Conservation (phyloP, 106 monocot species). For the Cymbidium sinense region DNA sequence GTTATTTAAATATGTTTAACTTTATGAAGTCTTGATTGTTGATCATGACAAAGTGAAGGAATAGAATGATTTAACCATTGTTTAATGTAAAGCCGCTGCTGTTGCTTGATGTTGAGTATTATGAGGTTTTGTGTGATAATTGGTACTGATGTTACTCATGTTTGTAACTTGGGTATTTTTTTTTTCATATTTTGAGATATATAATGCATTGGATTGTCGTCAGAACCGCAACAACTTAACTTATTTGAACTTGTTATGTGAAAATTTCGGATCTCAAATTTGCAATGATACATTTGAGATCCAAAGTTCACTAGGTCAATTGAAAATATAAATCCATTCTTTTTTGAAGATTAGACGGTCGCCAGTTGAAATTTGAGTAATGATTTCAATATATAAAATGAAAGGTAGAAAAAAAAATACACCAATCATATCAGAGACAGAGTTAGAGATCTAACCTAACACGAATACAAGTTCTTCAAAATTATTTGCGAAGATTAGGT, state of each 20-base stretch:
- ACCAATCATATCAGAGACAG: too few species aligned
- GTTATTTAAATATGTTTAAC: background rate
- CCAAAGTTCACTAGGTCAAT: too few species aligned
- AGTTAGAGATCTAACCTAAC: too few species aligned
- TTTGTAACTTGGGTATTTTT: background rate
- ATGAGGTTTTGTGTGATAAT: background rate
- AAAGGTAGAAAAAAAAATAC: too few species aligned
- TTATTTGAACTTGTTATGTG: background rate
- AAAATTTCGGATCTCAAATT: too few species aligned
- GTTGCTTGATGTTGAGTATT: background rate
- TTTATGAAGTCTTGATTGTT: background rate
- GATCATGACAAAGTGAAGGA: background rate
- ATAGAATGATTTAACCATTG: constrained; percentile 4
- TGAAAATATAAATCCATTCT: too few species aligned
- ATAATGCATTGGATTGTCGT: background rate
- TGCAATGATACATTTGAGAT: background rate
- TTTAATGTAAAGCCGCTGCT: background rate
- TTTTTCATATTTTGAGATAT: background rate
- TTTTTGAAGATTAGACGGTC: too few species aligned
- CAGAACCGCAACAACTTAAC: background rate
- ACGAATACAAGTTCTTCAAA: too few species aligned
- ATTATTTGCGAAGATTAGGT: too few species aligned
- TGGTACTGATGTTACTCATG: background rate
- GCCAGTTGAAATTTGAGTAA: too few species aligned
- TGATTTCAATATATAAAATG: too few species aligned